phyloP scores from a whole-genome alignment of 2,329 filamentous ascomycete genomes.

The Purpureocillium takamizusanense region DNA sequence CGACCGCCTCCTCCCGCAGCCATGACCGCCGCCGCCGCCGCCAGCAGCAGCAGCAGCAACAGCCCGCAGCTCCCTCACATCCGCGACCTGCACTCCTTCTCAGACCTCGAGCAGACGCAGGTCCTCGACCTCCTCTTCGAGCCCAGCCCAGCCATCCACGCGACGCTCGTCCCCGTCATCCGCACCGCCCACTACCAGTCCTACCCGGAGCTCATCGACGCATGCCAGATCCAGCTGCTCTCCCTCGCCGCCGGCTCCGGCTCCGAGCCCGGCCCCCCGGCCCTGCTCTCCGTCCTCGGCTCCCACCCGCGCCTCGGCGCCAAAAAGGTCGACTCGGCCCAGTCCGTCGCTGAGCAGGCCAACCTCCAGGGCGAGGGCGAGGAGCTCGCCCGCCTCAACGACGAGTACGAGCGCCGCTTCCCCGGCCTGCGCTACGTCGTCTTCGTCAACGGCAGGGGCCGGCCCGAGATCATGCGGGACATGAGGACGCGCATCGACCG shows the following conservation, averaged over 20 bases:
- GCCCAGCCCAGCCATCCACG: slow-evolving; percentile 65
- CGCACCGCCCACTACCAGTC: slow-evolving; percentile 45
- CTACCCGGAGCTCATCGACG: slow-evolving; percentile 61
- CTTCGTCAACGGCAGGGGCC: slow-evolving; percentile 76
- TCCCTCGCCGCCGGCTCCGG: slow-evolving; percentile 42
- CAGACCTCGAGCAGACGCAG: slow-evolving; percentile 42
- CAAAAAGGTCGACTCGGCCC: slow-evolving; percentile 70
- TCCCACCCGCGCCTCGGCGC: slow-evolving; percentile 79
- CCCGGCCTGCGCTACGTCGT: slow-evolving; percentile 82
- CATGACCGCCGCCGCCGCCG: too few relatives aligned
- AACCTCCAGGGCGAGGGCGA: slow-evolving; percentile 55
- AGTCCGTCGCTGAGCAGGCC: slow-evolving; percentile 76
- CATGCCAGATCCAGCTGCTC: slow-evolving; percentile 54
- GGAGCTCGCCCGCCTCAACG: slow-evolving; percentile 59
- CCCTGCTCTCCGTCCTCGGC: slow-evolving; percentile 63
- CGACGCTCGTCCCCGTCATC: slow-evolving; percentile 61
- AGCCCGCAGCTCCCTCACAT: slow-evolving; percentile 43
- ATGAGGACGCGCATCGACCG: slow-evolving; percentile 68
- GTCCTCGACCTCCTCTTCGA: slow-evolving; percentile 79
- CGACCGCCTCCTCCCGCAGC: too few relatives aligned
- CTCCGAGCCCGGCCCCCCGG: slow-evolving; percentile 35
- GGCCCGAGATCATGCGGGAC: slow-evolving; percentile 69
- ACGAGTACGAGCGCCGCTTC: slow-evolving; percentile 70
- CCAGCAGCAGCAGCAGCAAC: slow-evolving; percentile 11
- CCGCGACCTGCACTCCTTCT: slow-evolving; percentile 43